Evolutionary conservation across 2,329 filamentous ascomycete genomes (phyloP), one percentile per base, ranked within the genome.

Genomic region (Dryadomyces quercus-mongolicae): DNA sequence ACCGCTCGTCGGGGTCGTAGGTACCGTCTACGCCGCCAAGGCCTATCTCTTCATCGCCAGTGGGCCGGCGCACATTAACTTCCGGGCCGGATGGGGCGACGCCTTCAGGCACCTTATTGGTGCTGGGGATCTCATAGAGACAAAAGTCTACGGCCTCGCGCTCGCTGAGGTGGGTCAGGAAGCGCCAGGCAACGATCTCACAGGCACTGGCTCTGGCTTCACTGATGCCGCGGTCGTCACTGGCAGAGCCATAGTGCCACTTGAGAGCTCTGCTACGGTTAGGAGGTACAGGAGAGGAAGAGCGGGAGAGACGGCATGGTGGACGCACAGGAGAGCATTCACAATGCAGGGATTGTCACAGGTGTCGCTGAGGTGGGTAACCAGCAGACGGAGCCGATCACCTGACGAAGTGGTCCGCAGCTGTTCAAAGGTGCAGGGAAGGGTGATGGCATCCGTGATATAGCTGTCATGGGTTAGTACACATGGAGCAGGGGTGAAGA

Each of bases 121-220:
- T 60, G 52, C 71, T 71, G 2, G 84, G 82, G 47, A 91, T 78
- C 65, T 91, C 86, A 60, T 84, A 84, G 38, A 90, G 76, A 54
- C 88, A 85, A 62, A 76, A 87, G 54, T 88, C 81, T 25, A 92
- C 83, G 9, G 82, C 82, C 62, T 91, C 86, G 22, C 81, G 73
- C 63, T 89, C 85, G 1, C 83, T 84, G 36, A 90, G 71, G 54
- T 81, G 81, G 16, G 81, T 81, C 40, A 91, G 72, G 61, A 89
- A 88, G 43, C 86, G 79, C 84, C 86, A 90, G 42, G 87, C 87
- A 15, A 89, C 85, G 57, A 89, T 86, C 70, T 92, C 87, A 63
- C 86, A 91, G 31, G 85, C 86, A 63, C 81, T 80, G 20, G 84
- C 85, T 53, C 86, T 77, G 15, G 85, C 79, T 55, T 85, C 78